phyloP scores from a whole-genome alignment of 2,329 filamentous ascomycete species.

The Phoma sp. region DNA sequence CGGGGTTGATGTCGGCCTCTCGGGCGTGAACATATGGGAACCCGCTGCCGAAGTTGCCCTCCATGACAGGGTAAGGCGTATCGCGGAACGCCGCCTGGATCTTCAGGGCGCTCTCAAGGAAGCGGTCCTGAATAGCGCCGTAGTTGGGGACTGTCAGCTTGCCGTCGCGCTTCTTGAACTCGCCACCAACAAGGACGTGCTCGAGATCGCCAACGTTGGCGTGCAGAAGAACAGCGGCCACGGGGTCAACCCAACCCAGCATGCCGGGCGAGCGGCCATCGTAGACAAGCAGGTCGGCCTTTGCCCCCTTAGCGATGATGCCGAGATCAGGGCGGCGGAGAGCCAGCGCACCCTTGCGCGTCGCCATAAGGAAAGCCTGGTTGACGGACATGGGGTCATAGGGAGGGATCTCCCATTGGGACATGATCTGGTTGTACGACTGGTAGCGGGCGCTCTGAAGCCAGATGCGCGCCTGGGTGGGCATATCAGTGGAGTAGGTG shows the following conservation, averaged over 20 bases:
- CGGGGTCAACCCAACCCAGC: slow-evolving; percentile 62
- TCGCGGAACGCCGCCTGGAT: no score
- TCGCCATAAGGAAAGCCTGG: slow-evolving; percentile 64
- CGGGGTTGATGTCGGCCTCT: no score
- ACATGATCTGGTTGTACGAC: slow-evolving; percentile 41
- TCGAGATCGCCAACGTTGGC: slow-evolving; percentile 60
- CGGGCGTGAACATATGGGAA: no score
- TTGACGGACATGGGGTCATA: slow-evolving; percentile 60
- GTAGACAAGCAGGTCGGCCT: slow-evolving; percentile 63
- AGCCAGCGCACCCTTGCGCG: slow-evolving; percentile 59
- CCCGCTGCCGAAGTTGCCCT: no score
- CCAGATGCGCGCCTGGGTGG: slow-evolving; percentile 61
- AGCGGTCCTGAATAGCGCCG: neutral
- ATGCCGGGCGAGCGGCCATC: slow-evolving; percentile 57
- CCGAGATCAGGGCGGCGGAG: slow-evolving; percentile 61
- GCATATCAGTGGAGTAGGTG: slow-evolving; percentile 57
- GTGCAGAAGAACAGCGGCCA: slow-evolving; percentile 64
- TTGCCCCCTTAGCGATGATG: slow-evolving; percentile 56
- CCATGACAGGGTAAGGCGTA: no score
- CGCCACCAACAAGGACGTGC: slow-evolving; percentile 59
- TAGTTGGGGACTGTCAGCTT: slow-evolving; percentile 37
- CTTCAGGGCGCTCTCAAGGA: no score
- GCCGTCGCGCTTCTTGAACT: slow-evolving; percentile 57
- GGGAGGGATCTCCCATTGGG: slow-evolving; percentile 52
- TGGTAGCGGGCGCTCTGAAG: slow-evolving; percentile 53